Conservation (phyloP, 352 stramenopile genomes). For the Globisporangium solare region DNA sequence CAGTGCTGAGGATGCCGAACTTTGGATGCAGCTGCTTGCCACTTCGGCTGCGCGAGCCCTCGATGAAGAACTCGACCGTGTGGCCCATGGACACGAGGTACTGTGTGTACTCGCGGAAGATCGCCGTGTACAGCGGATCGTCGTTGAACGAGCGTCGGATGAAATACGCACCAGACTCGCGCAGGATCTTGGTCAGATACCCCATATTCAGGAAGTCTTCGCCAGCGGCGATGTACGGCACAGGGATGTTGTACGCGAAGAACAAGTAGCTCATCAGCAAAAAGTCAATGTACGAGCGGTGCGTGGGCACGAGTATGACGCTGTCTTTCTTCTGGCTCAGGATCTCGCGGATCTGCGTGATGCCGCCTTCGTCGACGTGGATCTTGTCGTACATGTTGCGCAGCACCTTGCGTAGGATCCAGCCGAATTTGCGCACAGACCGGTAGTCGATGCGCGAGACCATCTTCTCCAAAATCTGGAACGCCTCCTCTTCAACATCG, state of each 20-base stretch:
- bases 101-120: conserved; percentile 83
- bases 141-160: conserved; percentile 76
- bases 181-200: conserved; percentile 52
- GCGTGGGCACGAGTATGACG: conserved; percentile 81
- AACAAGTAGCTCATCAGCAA: conserved; percentile 85
- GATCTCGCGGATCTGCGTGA: conserved; percentile 64
- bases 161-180: conserved; percentile 73
- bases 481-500: conserved; percentile 53
- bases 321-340: conserved; percentile 37
- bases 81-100: conserved; percentile 71
- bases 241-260: conserved; percentile 85
- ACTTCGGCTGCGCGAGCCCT: conserved; percentile 77
- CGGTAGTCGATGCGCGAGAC: conserved; percentile 73
- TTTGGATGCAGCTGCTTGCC: conserved; percentile 81
- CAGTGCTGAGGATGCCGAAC: conserved; percentile 69
- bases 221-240: conserved; percentile 76
- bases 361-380: conserved; percentile 74
- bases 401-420: conserved; percentile 77
- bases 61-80: conserved; percentile 86
- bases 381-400: conserved; percentile 87
- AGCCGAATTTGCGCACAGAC: conserved; percentile 71
- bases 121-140: conserved; percentile 59
- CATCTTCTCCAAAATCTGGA: conserved; percentile 70
- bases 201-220: conserved; percentile 83
- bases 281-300: conserved; percentile 85